Evolutionary conservation across 768 basidiomycete species (phyloP), one percentile per base, ranked within the genome.

Genomic region (Hirschioporus abietinus): DNA sequence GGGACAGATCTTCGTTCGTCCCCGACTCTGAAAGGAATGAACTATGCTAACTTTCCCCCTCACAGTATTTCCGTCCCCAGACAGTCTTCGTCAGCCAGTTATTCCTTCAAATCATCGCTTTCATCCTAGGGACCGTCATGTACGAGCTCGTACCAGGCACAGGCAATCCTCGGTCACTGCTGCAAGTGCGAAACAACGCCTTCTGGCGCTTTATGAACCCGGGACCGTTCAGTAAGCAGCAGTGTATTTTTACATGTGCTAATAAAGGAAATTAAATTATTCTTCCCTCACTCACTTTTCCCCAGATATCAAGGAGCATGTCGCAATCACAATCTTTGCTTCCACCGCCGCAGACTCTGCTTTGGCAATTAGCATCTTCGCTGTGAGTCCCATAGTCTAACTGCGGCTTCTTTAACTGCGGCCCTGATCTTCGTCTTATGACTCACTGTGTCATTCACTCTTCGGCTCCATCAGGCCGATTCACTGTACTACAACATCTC

Each of bases 41-140:
- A 20, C 58, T 15, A 15, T 27, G 30, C 24, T 52, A 10, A 18
- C 36, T 20, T 18, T 63, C 24, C 42, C 10, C 24, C 24, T 26
- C 20, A 25, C 63, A 74, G 70, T 69, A 79, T 78, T 25, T 79
- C 77, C 79, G 84, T 60, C 83, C 83, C 1, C 83, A 84, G 70
- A 84, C 83, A 3, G 74, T 84, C 58, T 76, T 69, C 42, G 83
- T 84, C 69, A 82, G 81, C 52, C 81, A 78, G 36, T 72, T 84
- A 26, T 84, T 85, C 77, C 74, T 85, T 15, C 79, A 83, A 63
- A 80, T 86, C 65, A 76, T 86, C 35, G 80, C 83, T 20, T 85
- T 83, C 70, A 79, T 86, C 61, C 74, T 86, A 12, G 86, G 85
- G 1, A 78, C 78, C 58, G 72, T 73, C 15, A 74, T 85, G 71